Base-by-base conservation (phyloP, 768 basidiomycete species). In the Kwoniella sp. region DNA sequence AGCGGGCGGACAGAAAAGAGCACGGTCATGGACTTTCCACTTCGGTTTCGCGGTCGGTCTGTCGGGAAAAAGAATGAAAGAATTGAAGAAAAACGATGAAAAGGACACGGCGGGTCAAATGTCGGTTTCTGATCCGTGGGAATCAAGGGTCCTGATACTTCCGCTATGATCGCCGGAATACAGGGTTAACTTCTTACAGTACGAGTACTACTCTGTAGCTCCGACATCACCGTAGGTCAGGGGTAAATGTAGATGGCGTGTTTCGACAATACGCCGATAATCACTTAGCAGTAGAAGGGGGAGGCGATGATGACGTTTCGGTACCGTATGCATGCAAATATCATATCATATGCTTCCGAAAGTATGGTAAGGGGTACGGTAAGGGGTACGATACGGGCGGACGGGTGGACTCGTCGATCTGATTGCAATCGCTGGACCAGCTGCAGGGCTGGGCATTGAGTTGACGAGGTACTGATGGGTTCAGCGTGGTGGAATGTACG, bases 261-360 rank as follows among this genome's bases (percentile, higher is more conserved):
- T 44, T 44, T 44, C 40, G 40, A 9, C 10, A 19, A 44, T 44
- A 44, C 8, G 40, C 40, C 40, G 33, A 33, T 33, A 33, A 6
- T 33, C 7, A 33, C 33, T 33, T 6, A 13, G 33, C 5, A 13
- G 33, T 33, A 44, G n/a, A 44, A 19, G 40, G 40, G 40, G 40
- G 40, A 44, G 40, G 40, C 40, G 40, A 44, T 44, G 40, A 44
- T 44, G 40, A 44, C 40, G 40, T 44, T 44, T 44, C 40, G 40
- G 17, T 44, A 33, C n/a, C n/a, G n/a, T n/a, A n/a, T n/a, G n/a
- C n/a, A n/a, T n/a, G n/a, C n/a, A n/a, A n/a, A n/a, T n/a, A n/a
- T 44, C 40, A 44, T 44, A 15, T 15, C 10, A 44, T 44, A 44
- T 44, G 40, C 40, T 44, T 44, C 40, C 40, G 40, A 44, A 19